Evolutionary conservation across 1,139 yeast genomes (phyloP).

Genomic region (Blastobotrys indianensis): DNA sequence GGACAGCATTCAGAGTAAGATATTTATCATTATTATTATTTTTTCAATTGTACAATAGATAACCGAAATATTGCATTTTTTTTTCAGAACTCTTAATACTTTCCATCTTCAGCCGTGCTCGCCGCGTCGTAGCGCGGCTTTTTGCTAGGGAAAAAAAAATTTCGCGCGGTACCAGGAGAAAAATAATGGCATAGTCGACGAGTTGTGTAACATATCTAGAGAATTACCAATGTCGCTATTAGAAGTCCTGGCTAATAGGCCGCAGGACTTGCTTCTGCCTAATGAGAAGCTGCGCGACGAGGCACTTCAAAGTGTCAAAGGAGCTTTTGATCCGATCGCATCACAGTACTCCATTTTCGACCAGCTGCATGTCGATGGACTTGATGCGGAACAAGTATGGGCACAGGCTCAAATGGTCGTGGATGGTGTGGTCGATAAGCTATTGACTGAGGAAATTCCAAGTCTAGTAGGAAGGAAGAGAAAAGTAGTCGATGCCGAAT

Average conservation of each 20-base stretch:
- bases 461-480: constrained; percentile 13
- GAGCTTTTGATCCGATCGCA: constrained; percentile 59
- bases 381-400: constrained; percentile 89
- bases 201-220: too few relatives aligned
- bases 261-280: constrained; percentile 29
- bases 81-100: background rate
- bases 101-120: background rate
- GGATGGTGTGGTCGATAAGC: constrained; percentile 58
- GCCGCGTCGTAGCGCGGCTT: too few relatives aligned
- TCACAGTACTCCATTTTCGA: constrained; percentile 64
- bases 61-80: too few relatives aligned
- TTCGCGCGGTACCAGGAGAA: background rate
- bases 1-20: constrained; percentile 33
- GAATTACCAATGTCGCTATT: constrained; percentile 12
- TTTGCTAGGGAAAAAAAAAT: background rate
- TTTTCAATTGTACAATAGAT: too few relatives aligned
- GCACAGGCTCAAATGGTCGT: constrained; percentile 84
- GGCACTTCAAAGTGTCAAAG: constrained; percentile 44
- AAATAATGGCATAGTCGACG: background rate
- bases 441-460: constrained; percentile 36
- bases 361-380: constrained; percentile 76
- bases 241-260: constrained; percentile 21
- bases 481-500: constrained; percentile 19
- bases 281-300: constrained; percentile 25
- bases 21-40: background rate